These are phyloP conservation scores for Acer saccharum DNA, from an alignment of 345 rosid species.

Conservation along the genomic window DNA sequence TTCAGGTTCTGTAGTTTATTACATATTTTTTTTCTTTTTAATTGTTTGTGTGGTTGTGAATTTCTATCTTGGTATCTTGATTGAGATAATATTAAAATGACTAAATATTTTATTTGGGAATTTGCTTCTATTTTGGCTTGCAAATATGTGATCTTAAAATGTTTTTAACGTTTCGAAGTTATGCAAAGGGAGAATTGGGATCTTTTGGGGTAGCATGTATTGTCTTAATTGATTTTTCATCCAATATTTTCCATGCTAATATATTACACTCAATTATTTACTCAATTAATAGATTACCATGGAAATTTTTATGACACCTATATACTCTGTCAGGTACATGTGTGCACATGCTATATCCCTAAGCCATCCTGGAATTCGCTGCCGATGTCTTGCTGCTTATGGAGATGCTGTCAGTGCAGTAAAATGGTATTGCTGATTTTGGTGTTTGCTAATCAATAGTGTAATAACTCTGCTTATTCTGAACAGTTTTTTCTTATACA, in stretches of 20 bases:
- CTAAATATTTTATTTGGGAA: background rate
- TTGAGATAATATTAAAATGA: background rate
- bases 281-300: background rate
- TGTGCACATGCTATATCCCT: constrained; percentile 95
- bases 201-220: background rate
- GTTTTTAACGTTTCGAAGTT: background rate
- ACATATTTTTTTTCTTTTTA: background rate
- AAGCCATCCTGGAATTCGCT: constrained; percentile 96
- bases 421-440: constrained; percentile 64
- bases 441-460: constrained; percentile 10
- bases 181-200: background rate
- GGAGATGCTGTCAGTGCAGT: constrained; percentile 99
- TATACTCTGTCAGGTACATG: constrained; percentile 68
- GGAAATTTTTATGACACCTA: constrained; percentile 3
- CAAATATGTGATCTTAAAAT: background rate
- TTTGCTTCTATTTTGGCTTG: background rate
- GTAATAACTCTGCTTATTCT: constrained; percentile 16
- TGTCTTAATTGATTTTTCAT: background rate
- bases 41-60: background rate
- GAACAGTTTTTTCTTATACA: constrained; percentile 35
- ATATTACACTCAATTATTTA: background rate
- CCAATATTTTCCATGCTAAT: background rate
- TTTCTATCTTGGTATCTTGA: background rate
- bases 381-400: constrained; percentile 96
- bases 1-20: background rate